These are phyloP conservation scores for Phaeosphaeriaceae sp. DNA, from an alignment of 2,329 filamentous ascomycete species.

Conservation along the genomic window DNA sequence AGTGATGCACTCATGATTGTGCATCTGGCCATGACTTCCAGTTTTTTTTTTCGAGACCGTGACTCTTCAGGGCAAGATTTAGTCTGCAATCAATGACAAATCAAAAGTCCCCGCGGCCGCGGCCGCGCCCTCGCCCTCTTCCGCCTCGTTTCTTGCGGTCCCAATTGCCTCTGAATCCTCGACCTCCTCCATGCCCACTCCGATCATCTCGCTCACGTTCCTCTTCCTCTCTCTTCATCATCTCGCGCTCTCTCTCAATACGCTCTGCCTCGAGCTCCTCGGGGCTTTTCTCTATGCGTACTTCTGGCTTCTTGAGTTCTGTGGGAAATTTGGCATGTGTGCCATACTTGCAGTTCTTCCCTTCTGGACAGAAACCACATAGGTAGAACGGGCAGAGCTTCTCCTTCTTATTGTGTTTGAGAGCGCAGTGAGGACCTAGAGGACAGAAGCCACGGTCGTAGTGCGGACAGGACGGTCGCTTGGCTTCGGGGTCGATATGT, in stretches of 20 bases:
- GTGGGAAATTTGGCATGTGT: conserved; percentile 83
- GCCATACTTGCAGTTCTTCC: conserved; percentile 74
- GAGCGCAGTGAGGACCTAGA: conserved; percentile 82
- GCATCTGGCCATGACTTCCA: neutral
- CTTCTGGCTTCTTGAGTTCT: conserved; percentile 66
- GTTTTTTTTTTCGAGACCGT: neutral
- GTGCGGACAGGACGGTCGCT: conserved; percentile 68
- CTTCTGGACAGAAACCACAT: conserved; percentile 93
- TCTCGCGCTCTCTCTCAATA: conserved; percentile 56
- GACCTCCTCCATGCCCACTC: conserved; percentile 37
- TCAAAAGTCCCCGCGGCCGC: conserved; percentile 32
- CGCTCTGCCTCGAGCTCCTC: conserved; percentile 70
- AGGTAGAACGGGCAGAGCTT: conserved; percentile 84
- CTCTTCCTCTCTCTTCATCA: conserved; percentile 49
- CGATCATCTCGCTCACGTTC: conserved; percentile 49
- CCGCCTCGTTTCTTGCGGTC: conserved; percentile 42
- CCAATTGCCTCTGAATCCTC: conserved; percentile 44
- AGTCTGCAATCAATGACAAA: neutral
- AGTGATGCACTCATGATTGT: neutral
- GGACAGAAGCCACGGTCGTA: conserved; percentile 96
- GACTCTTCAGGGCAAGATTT: neutral
- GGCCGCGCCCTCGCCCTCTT: conserved; percentile 29
- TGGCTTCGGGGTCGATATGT: conserved; percentile 82
- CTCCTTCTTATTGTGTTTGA: conserved; percentile 81
- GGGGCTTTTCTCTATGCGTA: conserved; percentile 72